phyloP scores from a whole-genome alignment of 306 rosid genomes.

The Ormosia emarginata region DNA sequence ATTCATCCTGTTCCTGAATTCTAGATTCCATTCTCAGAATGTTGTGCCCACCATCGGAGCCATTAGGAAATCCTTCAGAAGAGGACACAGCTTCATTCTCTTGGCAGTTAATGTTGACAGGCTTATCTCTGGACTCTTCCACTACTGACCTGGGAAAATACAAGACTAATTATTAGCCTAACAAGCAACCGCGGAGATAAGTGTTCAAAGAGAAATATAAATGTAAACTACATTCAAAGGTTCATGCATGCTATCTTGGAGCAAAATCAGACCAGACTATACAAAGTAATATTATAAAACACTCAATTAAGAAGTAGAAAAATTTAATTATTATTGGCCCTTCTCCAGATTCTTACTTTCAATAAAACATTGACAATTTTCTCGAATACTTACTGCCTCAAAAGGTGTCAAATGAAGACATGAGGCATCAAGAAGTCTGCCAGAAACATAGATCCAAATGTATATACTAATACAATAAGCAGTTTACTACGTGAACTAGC shows the following conservation, averaged over 20 bases:
- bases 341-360: not conserved
- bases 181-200: not conserved
- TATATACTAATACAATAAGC: not conserved
- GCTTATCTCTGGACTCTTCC: conserved; percentile 30
- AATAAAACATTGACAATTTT: not conserved
- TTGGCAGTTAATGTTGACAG: conserved; percentile 12
- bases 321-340: not conserved
- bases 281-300: not conserved
- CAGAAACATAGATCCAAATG: not conserved
- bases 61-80: conserved; percentile 34
- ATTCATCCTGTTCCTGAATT: conserved; percentile 29
- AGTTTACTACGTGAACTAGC: not conserved
- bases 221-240: not conserved
- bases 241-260: not conserved
- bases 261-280: not conserved
- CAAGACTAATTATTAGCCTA: not conserved
- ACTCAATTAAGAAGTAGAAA: not conserved
- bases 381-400: not conserved
- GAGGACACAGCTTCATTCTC: conserved; percentile 36
- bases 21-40: conserved; percentile 28
- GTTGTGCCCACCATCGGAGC: conserved; percentile 23
- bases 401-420: not conserved
- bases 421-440: not conserved
- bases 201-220: not conserved
- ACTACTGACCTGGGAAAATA: conserved; percentile 36